Conservation (phyloP, 352 stramenopile genomes). For the Globisporangium emineosum region DNA sequence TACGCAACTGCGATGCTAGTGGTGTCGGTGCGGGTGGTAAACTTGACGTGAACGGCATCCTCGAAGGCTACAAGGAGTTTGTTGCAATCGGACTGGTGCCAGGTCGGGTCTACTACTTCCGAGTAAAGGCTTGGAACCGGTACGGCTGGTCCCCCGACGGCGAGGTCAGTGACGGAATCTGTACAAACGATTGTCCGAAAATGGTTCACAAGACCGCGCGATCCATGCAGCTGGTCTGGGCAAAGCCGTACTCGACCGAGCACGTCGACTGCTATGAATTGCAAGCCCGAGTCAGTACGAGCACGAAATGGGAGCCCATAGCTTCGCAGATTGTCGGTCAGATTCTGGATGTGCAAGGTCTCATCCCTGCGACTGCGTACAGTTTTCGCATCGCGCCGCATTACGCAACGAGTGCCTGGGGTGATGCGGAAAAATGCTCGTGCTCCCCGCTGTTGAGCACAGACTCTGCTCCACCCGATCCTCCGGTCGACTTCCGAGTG, state of each 20-base stretch:
- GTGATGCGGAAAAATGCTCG: slow-evolving; percentile 26
- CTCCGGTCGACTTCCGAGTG: slow-evolving; percentile 27
- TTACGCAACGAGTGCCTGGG: slow-evolving; percentile 32
- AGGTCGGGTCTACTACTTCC: slow-evolving; percentile 52
- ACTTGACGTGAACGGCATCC: not conserved
- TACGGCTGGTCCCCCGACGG: slow-evolving; percentile 51
- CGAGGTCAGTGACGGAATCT: slow-evolving; percentile 46
- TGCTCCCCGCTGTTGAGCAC: slow-evolving; percentile 31
- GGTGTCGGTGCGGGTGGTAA: not conserved
- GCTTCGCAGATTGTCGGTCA: slow-evolving; percentile 23
- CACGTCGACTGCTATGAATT: slow-evolving; percentile 51
- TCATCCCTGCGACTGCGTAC: slow-evolving; percentile 46
- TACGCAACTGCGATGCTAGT: slow-evolving; percentile 24
- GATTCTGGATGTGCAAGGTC: slow-evolving; percentile 19
- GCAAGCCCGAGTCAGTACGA: slow-evolving; percentile 31
- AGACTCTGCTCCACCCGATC: slow-evolving; percentile 30
- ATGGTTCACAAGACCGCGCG: slow-evolving; percentile 26
- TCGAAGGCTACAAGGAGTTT: slow-evolving; percentile 30
- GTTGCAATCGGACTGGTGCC: slow-evolving; percentile 28
- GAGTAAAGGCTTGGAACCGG: slow-evolving; percentile 37
- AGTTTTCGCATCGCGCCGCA: slow-evolving; percentile 52
- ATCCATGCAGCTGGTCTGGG: slow-evolving; percentile 44
- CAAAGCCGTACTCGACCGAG: slow-evolving; percentile 47
- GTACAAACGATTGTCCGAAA: slow-evolving; percentile 50
- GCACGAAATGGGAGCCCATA: slow-evolving; percentile 31